Conservation (phyloP, 1,284 basidiomycete genomes). For the Cryptococcus sp. region DNA sequence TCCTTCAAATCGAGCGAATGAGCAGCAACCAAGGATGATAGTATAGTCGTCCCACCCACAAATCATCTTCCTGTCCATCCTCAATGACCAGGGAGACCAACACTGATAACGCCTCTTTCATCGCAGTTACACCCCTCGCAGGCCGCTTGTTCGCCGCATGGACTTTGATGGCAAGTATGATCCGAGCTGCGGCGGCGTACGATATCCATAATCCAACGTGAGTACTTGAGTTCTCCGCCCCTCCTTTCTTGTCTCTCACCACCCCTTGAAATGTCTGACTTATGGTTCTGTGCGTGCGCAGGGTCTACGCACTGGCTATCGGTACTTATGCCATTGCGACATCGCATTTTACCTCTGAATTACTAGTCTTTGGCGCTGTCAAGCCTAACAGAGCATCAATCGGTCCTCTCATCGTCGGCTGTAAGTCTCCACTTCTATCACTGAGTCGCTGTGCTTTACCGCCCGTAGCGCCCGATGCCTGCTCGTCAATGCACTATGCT, state of each 20-base stretch:
- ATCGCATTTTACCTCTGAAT: constrained; percentile 82
- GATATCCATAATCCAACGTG: constrained; percentile 77
- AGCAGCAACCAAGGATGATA: too few species aligned
- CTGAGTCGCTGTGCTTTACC: not conserved
- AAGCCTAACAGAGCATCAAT: constrained; percentile 66
- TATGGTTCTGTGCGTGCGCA: constrained; percentile 40
- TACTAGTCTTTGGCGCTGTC: constrained; percentile 78
- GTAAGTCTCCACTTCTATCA: constrained; percentile 59
- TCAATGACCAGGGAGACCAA: not conserved
- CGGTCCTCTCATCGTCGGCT: constrained; percentile 80
- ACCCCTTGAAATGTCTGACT: not conserved
- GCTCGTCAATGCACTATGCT: not conserved
- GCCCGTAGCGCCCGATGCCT: not conserved
- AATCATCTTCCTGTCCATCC: too few species aligned
- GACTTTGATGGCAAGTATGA: constrained; percentile 78
- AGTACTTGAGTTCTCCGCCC: constrained; percentile 47
- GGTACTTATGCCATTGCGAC: constrained; percentile 87
- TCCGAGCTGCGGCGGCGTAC: constrained; percentile 83
- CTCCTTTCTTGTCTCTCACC: not conserved
- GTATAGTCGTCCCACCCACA: too few species aligned
- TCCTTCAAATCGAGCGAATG: too few species aligned
- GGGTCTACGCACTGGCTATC: constrained; percentile 86
- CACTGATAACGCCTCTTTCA: not conserved
- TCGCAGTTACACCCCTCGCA: constrained; percentile 77
- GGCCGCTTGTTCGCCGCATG: constrained; percentile 84